Evolutionary conservation across 257 asterid genomes (phyloP).

Genomic region (Knoxia roxburghii): DNA sequence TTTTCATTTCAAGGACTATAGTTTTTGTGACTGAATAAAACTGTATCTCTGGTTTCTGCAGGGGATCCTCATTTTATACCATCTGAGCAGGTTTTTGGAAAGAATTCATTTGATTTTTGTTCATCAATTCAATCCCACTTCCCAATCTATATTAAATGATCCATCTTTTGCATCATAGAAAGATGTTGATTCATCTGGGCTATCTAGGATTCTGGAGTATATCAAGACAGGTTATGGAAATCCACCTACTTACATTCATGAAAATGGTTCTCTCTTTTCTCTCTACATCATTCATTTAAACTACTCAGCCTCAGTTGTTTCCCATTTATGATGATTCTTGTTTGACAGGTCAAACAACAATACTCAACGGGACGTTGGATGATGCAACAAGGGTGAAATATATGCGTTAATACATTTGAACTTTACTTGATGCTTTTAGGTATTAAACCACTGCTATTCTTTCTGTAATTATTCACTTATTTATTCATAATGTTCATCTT

Average conservation of each 20-base stretch:
- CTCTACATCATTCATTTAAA: background rate
- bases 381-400: conserved; percentile 24
- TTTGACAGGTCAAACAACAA: conserved; percentile 13
- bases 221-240: conserved; percentile 43
- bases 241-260: conserved; percentile 47
- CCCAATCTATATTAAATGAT: background rate
- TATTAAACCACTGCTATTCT: background rate
- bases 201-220: conserved; percentile 31
- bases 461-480: background rate
- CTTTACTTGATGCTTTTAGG: conserved; percentile 27
- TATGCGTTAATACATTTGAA: conserved; percentile 18
- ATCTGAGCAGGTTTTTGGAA: background rate
- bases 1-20: background rate
- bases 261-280: conserved; percentile 23
- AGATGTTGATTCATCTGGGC: conserved; percentile 31
- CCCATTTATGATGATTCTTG: background rate
- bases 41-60: background rate
- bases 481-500: too few species aligned
- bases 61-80: background rate
- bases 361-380: conserved; percentile 17
- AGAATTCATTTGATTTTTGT: background rate
- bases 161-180: conserved; percentile 6
- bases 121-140: too few species aligned
- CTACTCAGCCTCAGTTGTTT: background rate
- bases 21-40: background rate